Evolutionary conservation across 2,329 filamentous ascomycete genomes (phyloP), one percentile per base, ranked within the genome.

Genomic region (Sporothrix variecibatus): DNA sequence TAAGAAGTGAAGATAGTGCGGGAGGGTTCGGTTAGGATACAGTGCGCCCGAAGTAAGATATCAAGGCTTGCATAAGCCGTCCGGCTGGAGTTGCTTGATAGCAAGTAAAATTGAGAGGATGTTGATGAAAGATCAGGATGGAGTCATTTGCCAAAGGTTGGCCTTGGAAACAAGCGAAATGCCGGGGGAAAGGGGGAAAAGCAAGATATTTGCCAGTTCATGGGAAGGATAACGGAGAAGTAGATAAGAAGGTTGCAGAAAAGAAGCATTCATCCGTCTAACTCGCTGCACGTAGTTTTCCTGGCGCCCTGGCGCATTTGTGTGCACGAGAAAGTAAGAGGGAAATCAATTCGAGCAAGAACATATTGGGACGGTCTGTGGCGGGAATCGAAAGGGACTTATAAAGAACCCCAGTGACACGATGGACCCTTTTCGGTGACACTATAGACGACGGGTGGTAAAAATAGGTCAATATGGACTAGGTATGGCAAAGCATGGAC

Each of bases 281-380:
- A 58, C 58, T 58, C 20, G 31, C 20, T n/a, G 49, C 20, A 15
- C n/a, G 11, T 46, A 23, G 12, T n/a, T 38, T 49, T 62, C n/a
- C n/a, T n/a, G n/a, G n/a, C n/a, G n/a, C n/a, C 20, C n/a, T 34
- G 46, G 49, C 20, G 26, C 26, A 11, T 7, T 11, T 60, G 69
- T 8, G 46, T 56, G 31, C 6, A 34, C 11, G 20, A 46, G 28
- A 46, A 38, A 40, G 7, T 23, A 34, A 23, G 68, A 43, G 23
- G 40, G 20, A 20, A 56, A 60, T 40, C 1, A 23, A 23, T 17
- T 38, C 8, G 20, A 40, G 34, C 9, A 17, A 56, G 46, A 46
- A 31, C 68, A 71, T 17, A 71, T 71, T 71, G 68, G 51, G 49
- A 23, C 68, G 49, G 68, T 56, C 34, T 56, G 49, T 58, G 68